Conservation (phyloP, 768 basidiomycete genomes). For the Amanita jacksonii region DNA sequence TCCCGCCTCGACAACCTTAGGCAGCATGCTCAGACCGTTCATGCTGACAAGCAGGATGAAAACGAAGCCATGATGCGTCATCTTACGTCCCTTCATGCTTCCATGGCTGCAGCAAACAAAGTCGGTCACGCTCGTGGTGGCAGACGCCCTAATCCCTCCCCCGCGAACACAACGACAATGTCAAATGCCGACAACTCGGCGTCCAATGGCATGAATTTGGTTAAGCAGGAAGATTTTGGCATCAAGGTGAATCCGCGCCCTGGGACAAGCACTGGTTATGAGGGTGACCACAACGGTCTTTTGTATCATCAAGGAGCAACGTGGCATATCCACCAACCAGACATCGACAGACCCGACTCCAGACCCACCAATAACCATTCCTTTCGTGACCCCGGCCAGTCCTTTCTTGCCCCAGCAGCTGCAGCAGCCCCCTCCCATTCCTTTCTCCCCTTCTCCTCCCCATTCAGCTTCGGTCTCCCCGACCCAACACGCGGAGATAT, state of each 20-base stretch:
- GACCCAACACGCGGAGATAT: conserved; percentile 14
- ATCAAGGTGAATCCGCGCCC: conserved; percentile 41
- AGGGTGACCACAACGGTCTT: conserved; percentile 32
- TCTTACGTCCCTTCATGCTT: conserved; percentile 73
- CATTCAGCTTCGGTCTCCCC: conserved; percentile 23
- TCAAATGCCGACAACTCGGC: conserved; percentile 8
- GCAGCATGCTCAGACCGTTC: conserved; percentile 95
- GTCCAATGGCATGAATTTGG: conserved; percentile 16
- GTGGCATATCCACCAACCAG: conserved; percentile 31
- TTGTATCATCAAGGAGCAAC: conserved; percentile 21
- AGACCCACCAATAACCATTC: conserved; percentile 37
- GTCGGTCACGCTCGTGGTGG: conserved; percentile 16
- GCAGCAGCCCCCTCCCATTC: conserved; percentile 7
- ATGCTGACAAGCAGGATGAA: conserved; percentile 85
- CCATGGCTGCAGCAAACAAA: conserved; percentile 58
- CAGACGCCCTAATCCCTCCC: conserved; percentile 14
- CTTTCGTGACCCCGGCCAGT: conserved; percentile 76
- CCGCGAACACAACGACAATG: conserved; percentile 9
- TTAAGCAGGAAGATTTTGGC: conserved; percentile 33
- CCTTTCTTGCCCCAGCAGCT: conserved; percentile 55
- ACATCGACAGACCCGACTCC: conserved; percentile 27
- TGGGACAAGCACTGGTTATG: conserved; percentile 69
- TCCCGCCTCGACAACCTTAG: conserved; percentile 94
- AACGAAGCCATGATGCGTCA: conserved; percentile 92
- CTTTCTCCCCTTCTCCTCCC: conserved; percentile 31